phyloP scores from a whole-genome alignment of 169 alveolate genomes.

The Blepharisma undulans region DNA sequence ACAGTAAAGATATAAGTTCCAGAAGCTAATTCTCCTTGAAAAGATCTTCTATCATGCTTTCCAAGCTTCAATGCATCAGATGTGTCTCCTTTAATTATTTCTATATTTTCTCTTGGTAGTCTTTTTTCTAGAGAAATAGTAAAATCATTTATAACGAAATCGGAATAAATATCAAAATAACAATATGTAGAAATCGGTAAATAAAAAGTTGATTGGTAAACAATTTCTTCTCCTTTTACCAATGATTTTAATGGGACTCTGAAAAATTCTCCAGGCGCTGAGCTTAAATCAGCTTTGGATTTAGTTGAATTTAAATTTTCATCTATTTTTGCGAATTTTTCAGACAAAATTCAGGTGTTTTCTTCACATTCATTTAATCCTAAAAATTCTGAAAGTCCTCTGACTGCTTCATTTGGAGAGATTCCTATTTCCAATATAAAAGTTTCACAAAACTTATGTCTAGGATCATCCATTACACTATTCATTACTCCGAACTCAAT shows the following conservation, averaged over 20 bases:
- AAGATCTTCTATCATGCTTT: background rate
- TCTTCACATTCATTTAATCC: background rate
- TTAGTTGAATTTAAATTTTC: background rate
- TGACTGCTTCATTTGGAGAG: slow-evolving; percentile 10
- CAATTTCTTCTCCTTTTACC: background rate
- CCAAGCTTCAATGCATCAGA: slow-evolving; percentile 4
- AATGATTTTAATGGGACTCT: background rate
- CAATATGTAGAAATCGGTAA: background rate
- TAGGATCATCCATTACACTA: background rate
- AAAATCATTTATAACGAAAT: slow-evolving; percentile 10
- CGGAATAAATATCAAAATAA: slow-evolving; percentile 31
- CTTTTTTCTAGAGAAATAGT: background rate
- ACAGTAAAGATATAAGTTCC: background rate
- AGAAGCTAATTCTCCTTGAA: background rate
- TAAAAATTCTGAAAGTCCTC: background rate
- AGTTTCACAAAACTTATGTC: slow-evolving; percentile 40
- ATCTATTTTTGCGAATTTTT: background rate
- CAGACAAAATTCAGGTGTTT: background rate
- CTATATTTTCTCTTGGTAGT: background rate
- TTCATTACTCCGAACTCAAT: background rate
- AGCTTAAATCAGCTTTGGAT: background rate
- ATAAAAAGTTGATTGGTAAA: background rate
- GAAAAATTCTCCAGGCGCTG: background rate
- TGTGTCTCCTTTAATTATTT: slow-evolving; percentile 5
- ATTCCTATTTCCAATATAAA: slow-evolving; percentile 24